Conservation (phyloP, 192 early-diverging fungal species). For the Geosiphon pyriformis region DNA sequence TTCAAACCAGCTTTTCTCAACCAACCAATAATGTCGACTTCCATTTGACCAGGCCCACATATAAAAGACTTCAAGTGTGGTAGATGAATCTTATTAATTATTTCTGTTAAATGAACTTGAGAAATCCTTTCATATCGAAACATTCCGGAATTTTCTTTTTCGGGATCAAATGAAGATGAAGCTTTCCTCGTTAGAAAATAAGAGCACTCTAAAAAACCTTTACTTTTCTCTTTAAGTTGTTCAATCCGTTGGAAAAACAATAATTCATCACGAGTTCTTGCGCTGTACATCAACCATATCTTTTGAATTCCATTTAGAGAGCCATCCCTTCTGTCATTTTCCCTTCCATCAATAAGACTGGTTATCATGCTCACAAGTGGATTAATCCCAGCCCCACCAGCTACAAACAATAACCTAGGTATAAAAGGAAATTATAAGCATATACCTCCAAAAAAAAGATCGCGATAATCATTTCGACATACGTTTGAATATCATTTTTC, state of each 20-base stretch:
- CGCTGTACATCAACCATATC: slow-evolving; percentile 23
- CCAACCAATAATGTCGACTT: slow-evolving; percentile 18
- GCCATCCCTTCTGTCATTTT: neutral
- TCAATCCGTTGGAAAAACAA: slow-evolving; percentile 24
- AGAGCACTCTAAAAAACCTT: slow-evolving; percentile 6
- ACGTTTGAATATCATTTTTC: neutral
- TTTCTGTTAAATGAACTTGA: neutral
- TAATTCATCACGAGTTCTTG: slow-evolving; percentile 13
- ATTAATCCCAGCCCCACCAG: slow-evolving; percentile 29
- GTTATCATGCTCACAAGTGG: slow-evolving; percentile 26
- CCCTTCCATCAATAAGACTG: neutral
- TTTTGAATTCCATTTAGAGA: neutral
- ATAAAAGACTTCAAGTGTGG: slow-evolving; percentile 12
- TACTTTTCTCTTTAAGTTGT: neutral
- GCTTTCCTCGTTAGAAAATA: slow-evolving; percentile 18
- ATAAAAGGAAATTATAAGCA: too few species aligned
- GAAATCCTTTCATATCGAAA: slow-evolving; percentile 13
- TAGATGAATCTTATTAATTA: slow-evolving; percentile 9
- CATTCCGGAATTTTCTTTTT: neutral
- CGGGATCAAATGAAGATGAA: neutral
- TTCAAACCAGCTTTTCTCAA: slow-evolving; percentile 6
- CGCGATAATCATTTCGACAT: too few species aligned
- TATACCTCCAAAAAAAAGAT: too few species aligned
- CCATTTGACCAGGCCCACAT: slow-evolving; percentile 26
- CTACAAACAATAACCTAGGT: slow-evolving; percentile 14